Percentiles rank a stretch among this genome's conserved stretches.
Evolutionary conservation across 805 yeast species (phyloP).

Genomic region (Millerozyma acaciae): DNA sequence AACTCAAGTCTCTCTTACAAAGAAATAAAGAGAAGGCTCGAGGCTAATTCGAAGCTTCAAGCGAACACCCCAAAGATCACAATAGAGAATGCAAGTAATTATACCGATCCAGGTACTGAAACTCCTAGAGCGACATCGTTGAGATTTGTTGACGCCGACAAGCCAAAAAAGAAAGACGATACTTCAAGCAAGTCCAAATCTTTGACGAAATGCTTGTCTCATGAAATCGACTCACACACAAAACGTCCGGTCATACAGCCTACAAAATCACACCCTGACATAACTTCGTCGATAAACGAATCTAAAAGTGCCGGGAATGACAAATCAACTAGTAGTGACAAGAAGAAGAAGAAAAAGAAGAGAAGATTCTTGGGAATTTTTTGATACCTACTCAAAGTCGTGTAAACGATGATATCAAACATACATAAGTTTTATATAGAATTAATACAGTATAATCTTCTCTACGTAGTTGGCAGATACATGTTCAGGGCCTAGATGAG

Average conservation of each 20-base stretch:
- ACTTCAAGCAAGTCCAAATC: slow-evolving; percentile 5
- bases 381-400: slow-evolving; percentile 11
- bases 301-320: slow-evolving; percentile 1
- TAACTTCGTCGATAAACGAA: slow-evolving; percentile 6
- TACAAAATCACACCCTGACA: slow-evolving; percentile 37
- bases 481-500: too few relatives aligned
- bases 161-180: slow-evolving; percentile 13
- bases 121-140: slow-evolving; percentile 26
- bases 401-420: neutral
- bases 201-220: slow-evolving; percentile 34
- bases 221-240: slow-evolving; percentile 23
- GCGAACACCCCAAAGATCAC: slow-evolving; percentile 7
- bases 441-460: too few relatives aligned
- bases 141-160: slow-evolving; percentile 26
- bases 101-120: slow-evolving; percentile 7
- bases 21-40: slow-evolving; percentile 29
- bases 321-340: neutral
- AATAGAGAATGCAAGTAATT: slow-evolving; percentile 9
- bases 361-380: slow-evolving; percentile 34
- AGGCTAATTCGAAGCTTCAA: slow-evolving; percentile 13
- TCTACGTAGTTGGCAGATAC: neutral
- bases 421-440: too few relatives aligned
- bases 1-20: slow-evolving; percentile 24
- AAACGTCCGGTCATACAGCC: slow-evolving; percentile 30
- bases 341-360: slow-evolving; percentile 24